phyloP scores from a whole-genome alignment of 345 rosid species.

The Triadica sebifera region DNA sequence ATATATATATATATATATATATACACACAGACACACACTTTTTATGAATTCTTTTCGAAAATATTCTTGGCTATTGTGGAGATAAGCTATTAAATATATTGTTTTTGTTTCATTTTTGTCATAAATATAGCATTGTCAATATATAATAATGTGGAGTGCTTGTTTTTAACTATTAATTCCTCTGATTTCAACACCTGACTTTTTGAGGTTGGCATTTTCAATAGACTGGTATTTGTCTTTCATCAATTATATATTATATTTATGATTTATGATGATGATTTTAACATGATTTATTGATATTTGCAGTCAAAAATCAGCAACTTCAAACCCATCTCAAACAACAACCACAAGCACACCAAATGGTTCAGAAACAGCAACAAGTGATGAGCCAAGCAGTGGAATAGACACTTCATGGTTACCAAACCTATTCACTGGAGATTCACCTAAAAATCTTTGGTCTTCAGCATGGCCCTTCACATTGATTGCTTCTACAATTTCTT shows the following conservation, averaged over 20 bases:
- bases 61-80: too few species aligned
- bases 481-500: conserved; percentile 18
- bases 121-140: too few species aligned
- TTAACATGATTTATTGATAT: background rate
- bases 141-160: too few species aligned
- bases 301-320: conserved; percentile 59
- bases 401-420: conserved; percentile 45
- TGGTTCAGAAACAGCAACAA: conserved; percentile 31
- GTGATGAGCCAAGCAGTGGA: conserved; percentile 20
- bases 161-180: too few species aligned
- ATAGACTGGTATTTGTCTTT: too few species aligned
- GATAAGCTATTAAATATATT: too few species aligned
- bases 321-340: conserved; percentile 15
- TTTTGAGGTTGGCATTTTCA: too few species aligned
- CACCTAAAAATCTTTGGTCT: conserved; percentile 25
- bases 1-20: too few species aligned
- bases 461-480: conserved; percentile 17
- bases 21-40: too few species aligned
- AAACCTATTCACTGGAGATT: conserved; percentile 36
- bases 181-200: too few species aligned
- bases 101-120: too few species aligned
- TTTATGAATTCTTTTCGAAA: too few species aligned
- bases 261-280: conserved; percentile 2
- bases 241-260: conserved; percentile 3
- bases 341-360: conserved; percentile 12